These are phyloP conservation scores for Myotisia sp. DNA, from an alignment of 2,329 filamentous ascomycete genomes.

Conservation along the genomic window DNA sequence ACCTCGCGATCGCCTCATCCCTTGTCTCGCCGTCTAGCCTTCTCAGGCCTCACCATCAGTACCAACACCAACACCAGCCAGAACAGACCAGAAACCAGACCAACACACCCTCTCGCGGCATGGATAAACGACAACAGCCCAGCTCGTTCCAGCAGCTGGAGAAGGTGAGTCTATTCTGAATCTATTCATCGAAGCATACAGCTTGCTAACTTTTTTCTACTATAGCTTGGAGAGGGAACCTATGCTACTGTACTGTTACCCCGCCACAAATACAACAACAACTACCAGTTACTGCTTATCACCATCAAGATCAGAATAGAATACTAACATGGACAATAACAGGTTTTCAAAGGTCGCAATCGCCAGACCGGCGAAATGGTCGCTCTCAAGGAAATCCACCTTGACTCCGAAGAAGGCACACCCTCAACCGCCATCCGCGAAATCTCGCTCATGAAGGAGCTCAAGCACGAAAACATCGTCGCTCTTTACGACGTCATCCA, in stretches of 20 bases:
- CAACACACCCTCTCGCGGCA: conserved; percentile 27
- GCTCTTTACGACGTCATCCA: conserved; percentile 97
- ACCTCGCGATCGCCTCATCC: conserved; percentile 21
- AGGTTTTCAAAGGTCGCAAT: conserved; percentile 98
- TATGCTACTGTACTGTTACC: conserved; percentile 70
- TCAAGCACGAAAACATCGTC: conserved; percentile 98
- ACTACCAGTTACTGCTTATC: neutral
- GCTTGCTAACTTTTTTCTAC: conserved; percentile 2
- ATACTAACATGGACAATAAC: conserved; percentile 7
- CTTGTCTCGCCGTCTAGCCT: conserved; percentile 26
- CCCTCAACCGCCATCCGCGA: conserved; percentile 95
- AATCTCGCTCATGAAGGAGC: conserved; percentile 97
- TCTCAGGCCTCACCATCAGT: conserved; percentile 21
- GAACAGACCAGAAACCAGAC: no score
- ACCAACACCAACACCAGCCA: no score
- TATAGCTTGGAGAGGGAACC: conserved; percentile 78
- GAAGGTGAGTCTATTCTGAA: conserved; percentile 38
- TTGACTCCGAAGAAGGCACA: conserved; percentile 95
- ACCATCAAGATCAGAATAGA: no score
- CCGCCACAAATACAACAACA: neutral
- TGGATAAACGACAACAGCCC: conserved; percentile 87
- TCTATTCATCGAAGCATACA: neutral
- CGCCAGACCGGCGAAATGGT: conserved; percentile 93
- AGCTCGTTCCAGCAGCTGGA: conserved; percentile 99
- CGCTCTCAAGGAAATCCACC: conserved; percentile 94